Base-by-base conservation (phyloP, 495 filamentous ascomycete species). In the Bathelium albidoporum region DNA sequence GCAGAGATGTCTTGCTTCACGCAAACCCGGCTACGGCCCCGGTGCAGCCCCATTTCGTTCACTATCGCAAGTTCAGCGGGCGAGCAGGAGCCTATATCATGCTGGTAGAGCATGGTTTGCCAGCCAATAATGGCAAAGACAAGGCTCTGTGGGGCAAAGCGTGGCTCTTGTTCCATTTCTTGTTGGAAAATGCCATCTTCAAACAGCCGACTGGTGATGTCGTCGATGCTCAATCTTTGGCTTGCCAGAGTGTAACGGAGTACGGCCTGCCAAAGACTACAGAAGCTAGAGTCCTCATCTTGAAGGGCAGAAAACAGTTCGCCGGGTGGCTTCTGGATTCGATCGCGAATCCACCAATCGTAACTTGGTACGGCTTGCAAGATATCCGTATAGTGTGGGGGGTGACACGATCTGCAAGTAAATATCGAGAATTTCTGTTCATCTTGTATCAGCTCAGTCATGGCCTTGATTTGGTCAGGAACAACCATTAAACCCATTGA, bases 41-140 rank as follows among this genome's bases (percentile, higher is more conserved):
- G 34, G 55, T 67, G 32, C 24, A 44, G 59, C 55, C 59, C 53
- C 41, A 59, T 68, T 45, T 69, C 68, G 52, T 69, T 59, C n/a
- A 29, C 26, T 31, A 69, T 65, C 5, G 41, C 44, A 11, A 69
- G 53, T 39, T 67, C 5, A 16, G 18, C 22, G 12, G 58, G 66
- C 31, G 66, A 62, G 45, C 65, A 65, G 7, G 68, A 69, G 29
- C 59, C 32, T 24, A 62, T 34, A 62, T 69, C 68, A n/a, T 66
- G 62, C 32, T 62, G 36, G 62, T 67, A 69, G 14, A 69, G 44
- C 65, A 69, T 67, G n/a, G 68, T 69, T 44, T 65, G 68, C 68
- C 68, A 69, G 20, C 68, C 68, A 32, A 69, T 68, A 22, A 69
- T 59, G 20, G 65, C 58, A 32, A 69, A 69, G 12, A 69, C 62